phyloP scores from a whole-genome alignment of 106 monocot species.

The Allium cepa region DNA sequence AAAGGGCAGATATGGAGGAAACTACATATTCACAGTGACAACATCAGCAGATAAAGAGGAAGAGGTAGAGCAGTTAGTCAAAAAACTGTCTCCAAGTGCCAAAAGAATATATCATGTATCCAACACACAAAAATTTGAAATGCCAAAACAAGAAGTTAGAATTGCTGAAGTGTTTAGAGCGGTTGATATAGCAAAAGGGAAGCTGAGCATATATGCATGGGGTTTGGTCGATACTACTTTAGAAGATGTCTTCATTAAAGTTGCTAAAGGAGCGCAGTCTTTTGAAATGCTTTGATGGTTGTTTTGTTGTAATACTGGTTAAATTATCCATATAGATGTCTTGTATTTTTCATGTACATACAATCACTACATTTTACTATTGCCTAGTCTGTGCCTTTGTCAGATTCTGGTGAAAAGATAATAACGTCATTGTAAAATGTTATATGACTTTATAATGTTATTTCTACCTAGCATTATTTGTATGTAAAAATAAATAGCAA shows the following conservation, averaged over 20 bases:
- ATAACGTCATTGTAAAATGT: no score
- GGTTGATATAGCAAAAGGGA: neutral
- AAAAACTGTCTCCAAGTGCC: neutral
- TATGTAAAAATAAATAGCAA: no score
- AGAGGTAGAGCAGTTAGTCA: neutral
- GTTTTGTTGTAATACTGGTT: no score
- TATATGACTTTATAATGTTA: no score
- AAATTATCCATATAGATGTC: no score
- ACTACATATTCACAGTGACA: slow-evolving; percentile 6
- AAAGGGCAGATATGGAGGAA: slow-evolving; percentile 14
- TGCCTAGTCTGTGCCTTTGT: no score
- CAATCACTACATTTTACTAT: no score
- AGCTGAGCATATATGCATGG: slow-evolving; percentile 10
- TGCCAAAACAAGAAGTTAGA: slow-evolving; percentile 6
- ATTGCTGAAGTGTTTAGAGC: slow-evolving; percentile 5
- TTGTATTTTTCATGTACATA: no score
- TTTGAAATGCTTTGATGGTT: neutral
- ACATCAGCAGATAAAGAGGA: neutral
- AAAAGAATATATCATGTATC: slow-evolving; percentile 7
- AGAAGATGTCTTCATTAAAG: slow-evolving; percentile 28
- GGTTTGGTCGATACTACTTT: slow-evolving; percentile 15
- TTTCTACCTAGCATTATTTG: no score
- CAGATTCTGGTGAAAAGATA: no score
- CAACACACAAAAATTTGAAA: slow-evolving; percentile 10
- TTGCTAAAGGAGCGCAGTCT: slow-evolving; percentile 11